Evolutionary conservation across 2,329 filamentous ascomycete species (phyloP).

Genomic region (Lachnellula arida): DNA sequence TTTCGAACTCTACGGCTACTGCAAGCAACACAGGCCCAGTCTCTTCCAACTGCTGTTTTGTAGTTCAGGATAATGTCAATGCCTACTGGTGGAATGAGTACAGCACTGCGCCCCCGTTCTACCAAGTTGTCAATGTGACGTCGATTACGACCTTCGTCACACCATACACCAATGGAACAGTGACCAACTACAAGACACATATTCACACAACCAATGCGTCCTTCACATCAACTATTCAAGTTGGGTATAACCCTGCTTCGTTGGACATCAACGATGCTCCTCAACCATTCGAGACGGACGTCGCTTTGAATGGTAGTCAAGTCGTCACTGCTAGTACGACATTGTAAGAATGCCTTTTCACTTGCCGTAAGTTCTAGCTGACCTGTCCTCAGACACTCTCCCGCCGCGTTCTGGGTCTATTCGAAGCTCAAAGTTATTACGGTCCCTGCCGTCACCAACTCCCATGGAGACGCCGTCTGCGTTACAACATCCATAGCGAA

Average conservation of each 20-base stretch:
- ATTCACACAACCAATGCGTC: slow-evolving; percentile 7
- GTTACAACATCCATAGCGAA: slow-evolving; percentile 4
- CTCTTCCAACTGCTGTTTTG: slow-evolving; percentile 10
- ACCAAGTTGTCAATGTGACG: slow-evolving; percentile 5
- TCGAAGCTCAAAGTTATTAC: slow-evolving; percentile 10
- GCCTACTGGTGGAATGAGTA: slow-evolving; percentile 3
- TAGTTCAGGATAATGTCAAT: slow-evolving; percentile 12
- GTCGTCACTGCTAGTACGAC: slow-evolving; percentile 9
- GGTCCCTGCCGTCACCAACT: slow-evolving; percentile 6
- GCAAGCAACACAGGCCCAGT: too few species aligned
- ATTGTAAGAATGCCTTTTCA: too few species aligned
- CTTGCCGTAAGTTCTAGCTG: too few species aligned
- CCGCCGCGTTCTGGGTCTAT: slow-evolving; percentile 14
- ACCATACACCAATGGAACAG: slow-evolving; percentile 7
- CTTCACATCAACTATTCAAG: not conserved
- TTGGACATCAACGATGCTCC: slow-evolving; percentile 3
- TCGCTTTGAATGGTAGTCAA: slow-evolving; percentile 3
- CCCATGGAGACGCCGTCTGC: slow-evolving; percentile 4
- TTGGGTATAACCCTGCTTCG: slow-evolving; percentile 4
- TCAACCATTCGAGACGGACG: not conserved
- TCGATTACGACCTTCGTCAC: slow-evolving; percentile 12
- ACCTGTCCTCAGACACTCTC: not conserved
- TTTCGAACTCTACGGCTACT: too few species aligned
- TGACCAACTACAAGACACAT: slow-evolving; percentile 7
- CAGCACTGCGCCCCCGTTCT: not conserved